Conservation (phyloP, 352 stramenopile genomes). For the Phytophthora chlamydospora region DNA sequence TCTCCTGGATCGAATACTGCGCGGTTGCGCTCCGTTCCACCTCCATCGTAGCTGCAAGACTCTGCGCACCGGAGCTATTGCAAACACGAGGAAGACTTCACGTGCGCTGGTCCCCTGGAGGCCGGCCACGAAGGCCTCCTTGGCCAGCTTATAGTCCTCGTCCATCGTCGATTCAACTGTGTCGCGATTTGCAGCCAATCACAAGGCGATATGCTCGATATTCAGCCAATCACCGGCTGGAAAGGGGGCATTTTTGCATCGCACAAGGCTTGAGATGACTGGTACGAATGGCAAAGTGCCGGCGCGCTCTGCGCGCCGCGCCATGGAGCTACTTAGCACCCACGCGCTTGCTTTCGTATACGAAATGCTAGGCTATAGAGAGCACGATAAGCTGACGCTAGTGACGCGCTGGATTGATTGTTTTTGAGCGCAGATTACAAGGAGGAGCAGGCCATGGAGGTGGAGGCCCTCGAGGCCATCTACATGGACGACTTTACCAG, state of each 20-base stretch:
- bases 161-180: constrained; percentile 38
- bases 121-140: constrained; percentile 81
- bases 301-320: not conserved
- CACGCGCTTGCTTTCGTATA: not conserved
- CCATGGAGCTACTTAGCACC: not conserved
- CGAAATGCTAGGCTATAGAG: not conserved
- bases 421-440: constrained; percentile 70
- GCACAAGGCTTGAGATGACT: constrained; percentile 51
- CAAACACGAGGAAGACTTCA: constrained; percentile 82
- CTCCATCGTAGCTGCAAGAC: not conserved
- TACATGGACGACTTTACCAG: constrained; percentile 92
- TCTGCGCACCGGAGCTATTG: constrained; percentile 68
- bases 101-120: constrained; percentile 69
- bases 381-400: not conserved
- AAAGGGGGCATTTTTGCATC: constrained; percentile 30
- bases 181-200: constrained; percentile 37
- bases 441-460: constrained; percentile 90
- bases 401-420: constrained; percentile 7
- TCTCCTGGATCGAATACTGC: constrained; percentile 8
- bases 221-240: constrained; percentile 41
- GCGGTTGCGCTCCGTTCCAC: constrained; percentile 12
- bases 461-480: constrained; percentile 89
- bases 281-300: constrained; percentile 50
- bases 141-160: constrained; percentile 85
- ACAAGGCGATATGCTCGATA: not conserved